Conservation (phyloP, 129 eudicot genomes). For the Flaveria trinervia region DNA sequence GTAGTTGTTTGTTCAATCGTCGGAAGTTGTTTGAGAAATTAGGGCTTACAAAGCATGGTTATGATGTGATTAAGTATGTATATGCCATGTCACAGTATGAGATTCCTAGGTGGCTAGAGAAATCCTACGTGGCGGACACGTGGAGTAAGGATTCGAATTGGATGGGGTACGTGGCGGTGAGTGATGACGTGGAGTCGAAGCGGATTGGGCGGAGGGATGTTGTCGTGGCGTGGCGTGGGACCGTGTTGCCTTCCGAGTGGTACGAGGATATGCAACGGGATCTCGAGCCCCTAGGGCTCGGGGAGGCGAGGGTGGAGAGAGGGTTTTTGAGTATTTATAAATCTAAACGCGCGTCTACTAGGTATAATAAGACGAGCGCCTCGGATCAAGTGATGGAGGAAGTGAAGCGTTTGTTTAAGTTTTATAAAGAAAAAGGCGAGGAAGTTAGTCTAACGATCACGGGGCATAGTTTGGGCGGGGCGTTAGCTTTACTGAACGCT, state of each 20-base stretch:
- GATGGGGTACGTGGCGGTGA: slow-evolving; percentile 84
- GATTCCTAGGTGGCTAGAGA: slow-evolving; percentile 63
- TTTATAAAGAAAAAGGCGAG: slow-evolving; percentile 50
- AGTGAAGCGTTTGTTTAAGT: slow-evolving; percentile 37
- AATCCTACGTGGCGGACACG: slow-evolving; percentile 49
- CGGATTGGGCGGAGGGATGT: slow-evolving; percentile 76
- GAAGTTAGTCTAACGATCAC: slow-evolving; percentile 78
- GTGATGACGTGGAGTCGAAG: slow-evolving; percentile 47
- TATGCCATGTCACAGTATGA: slow-evolving; percentile 77
- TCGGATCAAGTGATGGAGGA: slow-evolving; percentile 67
- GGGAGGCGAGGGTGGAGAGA: slow-evolving; percentile 64
- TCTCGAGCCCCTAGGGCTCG: slow-evolving; percentile 57
- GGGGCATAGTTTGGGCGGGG: slow-evolving; percentile 87
- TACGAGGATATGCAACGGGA: slow-evolving; percentile 66
- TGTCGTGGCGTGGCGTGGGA: slow-evolving; percentile 79
- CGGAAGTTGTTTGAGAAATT: slow-evolving; percentile 49
- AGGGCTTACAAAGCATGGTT: slow-evolving; percentile 52
- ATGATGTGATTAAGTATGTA: slow-evolving; percentile 57
- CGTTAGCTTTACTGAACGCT: slow-evolving; percentile 67
- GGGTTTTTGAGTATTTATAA: slow-evolving; percentile 78
- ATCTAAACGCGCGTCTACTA: slow-evolving; percentile 37
- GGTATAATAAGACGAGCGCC: slow-evolving; percentile 66
- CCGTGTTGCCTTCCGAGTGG: slow-evolving; percentile 79
- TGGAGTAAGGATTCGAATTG: slow-evolving; percentile 79
- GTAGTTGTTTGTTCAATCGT: slow-evolving; percentile 58